Percentiles rank a stretch among this genome's conserved stretches.
phyloP scores from a whole-genome alignment of 192 early-diverging fungal genomes.

The Phycomyces nitens region DNA sequence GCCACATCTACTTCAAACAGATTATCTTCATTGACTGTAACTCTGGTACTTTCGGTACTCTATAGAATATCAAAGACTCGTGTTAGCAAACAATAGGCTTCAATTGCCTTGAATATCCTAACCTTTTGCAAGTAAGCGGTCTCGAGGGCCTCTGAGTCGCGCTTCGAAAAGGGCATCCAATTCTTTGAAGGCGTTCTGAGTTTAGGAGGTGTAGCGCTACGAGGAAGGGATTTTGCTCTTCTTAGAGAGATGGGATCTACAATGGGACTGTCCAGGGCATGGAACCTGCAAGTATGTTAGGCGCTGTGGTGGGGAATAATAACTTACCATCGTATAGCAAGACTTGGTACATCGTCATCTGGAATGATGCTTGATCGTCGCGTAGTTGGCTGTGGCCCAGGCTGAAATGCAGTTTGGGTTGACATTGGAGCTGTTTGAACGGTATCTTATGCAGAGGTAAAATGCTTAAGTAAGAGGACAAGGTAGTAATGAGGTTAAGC shows the following conservation, averaged over 20 bases:
- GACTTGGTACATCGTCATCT: not conserved
- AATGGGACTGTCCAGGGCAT: constrained; percentile 44
- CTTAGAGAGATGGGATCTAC: constrained; percentile 19
- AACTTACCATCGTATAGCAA: not conserved
- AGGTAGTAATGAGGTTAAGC: no score
- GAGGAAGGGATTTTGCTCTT: constrained; percentile 13
- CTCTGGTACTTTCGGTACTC: constrained; percentile 19
- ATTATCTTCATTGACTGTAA: constrained; percentile 74
- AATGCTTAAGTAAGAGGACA: no score
- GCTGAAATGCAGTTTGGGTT: no score
- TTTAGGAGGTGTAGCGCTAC: not conserved
- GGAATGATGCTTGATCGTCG: constrained; percentile 8
- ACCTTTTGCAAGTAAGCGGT: constrained; percentile 40
- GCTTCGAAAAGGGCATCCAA: constrained; percentile 55
- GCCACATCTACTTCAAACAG: constrained; percentile 77
- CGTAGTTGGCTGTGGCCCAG: not conserved
- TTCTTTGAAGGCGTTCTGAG: constrained; percentile 30
- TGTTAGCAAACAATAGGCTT: not conserved
- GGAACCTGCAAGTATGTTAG: constrained; percentile 34
- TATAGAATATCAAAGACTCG: not conserved
- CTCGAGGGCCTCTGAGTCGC: constrained; percentile 53
- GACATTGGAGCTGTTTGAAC: not conserved
- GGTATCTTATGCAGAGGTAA: not conserved
- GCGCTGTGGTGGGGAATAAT: no score
- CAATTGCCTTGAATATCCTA: not conserved